phyloP scores from a whole-genome alignment of 805 yeast genomes.

The Middelhovenomyces tepae region DNA sequence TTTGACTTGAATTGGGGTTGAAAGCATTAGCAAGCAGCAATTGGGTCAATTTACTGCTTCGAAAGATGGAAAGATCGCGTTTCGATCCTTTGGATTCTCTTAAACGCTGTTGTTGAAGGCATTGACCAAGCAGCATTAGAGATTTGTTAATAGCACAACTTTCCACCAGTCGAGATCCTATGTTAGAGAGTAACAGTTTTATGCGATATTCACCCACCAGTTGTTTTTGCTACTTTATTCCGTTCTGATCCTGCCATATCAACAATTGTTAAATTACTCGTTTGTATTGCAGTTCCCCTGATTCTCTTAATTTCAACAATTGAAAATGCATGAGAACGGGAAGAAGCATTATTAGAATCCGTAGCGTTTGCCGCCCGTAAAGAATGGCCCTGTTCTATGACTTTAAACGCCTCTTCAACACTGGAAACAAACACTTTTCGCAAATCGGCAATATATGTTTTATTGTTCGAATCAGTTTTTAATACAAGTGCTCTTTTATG shows the following conservation, averaged over 20 bases:
- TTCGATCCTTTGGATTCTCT: conserved; percentile 22
- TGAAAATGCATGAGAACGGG: conserved; percentile 46
- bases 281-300: conserved; percentile 14
- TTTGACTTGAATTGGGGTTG: conserved; percentile 22
- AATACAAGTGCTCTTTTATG: conserved; percentile 16
- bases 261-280: conserved; percentile 37
- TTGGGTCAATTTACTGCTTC: conserved; percentile 43
- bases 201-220: too few relatives aligned
- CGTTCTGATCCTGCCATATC: conserved; percentile 50
- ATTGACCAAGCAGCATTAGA: conserved; percentile 42
- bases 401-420: conserved; percentile 29
- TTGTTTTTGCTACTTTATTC: conserved; percentile 37
- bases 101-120: conserved; percentile 34
- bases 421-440: conserved; percentile 34
- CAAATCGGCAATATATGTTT: conserved; percentile 36
- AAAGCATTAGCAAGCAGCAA: conserved; percentile 39
- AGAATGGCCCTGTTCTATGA: conserved; percentile 33
- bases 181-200: too few relatives aligned
- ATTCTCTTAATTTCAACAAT: conserved; percentile 33
- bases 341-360: conserved; percentile 35
- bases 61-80: conserved; percentile 34
- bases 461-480: conserved; percentile 37
- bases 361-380: conserved; percentile 38
- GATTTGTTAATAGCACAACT: conserved; percentile 43
- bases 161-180: conserved; percentile 38